Percentiles rank a stretch among this genome's conserved stretches.
These are phyloP conservation scores for Candida railenensis DNA, from an alignment of 805 yeast species.

Conservation along the genomic window DNA sequence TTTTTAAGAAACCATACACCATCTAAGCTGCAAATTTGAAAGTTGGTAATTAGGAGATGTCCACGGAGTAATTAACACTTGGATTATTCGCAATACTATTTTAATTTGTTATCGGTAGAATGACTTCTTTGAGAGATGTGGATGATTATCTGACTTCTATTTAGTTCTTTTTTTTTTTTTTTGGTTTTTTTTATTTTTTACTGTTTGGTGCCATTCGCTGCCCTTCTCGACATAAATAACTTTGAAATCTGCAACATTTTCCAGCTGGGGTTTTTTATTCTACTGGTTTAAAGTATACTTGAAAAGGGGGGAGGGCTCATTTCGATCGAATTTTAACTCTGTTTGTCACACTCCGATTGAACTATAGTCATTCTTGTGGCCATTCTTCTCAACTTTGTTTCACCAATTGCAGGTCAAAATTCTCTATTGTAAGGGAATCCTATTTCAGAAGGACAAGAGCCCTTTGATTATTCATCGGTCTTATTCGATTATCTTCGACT, in stretches of 20 bases:
- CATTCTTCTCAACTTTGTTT: no score
- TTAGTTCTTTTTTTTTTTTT: no score
- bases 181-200: no score
- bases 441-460: not conserved
- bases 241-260: not conserved
- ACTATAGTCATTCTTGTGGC: not conserved
- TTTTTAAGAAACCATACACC: not conserved
- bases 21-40: not conserved
- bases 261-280: not conserved
- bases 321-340: not conserved
- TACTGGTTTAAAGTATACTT: not conserved
- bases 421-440: not conserved
- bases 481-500: no score
- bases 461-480: no score
- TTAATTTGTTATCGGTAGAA: no score
- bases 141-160: no score
- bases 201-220: no score
- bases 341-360: not conserved
- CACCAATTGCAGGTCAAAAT: not conserved
- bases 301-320: not conserved
- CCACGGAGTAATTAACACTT: not conserved
- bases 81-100: not conserved
- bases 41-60: not conserved
- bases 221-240: not conserved
- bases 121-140: no score